A percentile compares a stretch with the other conserved stretches of the same genome.
These are phyloP conservation scores for Cystobasidium pallidum DNA, from an alignment of 1,284 basidiomycete species.

Conservation along the genomic window DNA sequence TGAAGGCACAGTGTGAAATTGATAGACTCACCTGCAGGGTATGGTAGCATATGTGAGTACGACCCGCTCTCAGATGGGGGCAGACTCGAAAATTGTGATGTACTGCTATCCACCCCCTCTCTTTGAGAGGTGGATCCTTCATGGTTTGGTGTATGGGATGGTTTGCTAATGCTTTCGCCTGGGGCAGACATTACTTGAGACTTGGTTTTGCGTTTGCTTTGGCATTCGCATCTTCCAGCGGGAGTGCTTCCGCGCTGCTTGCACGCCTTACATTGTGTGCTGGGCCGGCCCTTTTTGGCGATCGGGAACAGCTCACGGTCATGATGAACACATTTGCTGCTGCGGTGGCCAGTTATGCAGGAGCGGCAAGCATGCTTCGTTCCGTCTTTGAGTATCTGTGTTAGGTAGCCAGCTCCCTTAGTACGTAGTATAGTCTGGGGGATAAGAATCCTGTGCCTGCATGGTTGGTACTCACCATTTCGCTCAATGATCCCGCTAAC, in stretches of 20 bases:
- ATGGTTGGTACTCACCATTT: background rate
- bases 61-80: background rate
- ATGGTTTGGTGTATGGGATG: background rate
- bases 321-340: constrained; percentile 40
- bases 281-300: constrained; percentile 43
- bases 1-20: too few relatives aligned
- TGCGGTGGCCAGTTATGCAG: constrained; percentile 43
- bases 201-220: constrained; percentile 22
- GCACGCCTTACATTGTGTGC: constrained; percentile 42
- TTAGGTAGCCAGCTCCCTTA: background rate
- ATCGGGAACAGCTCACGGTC: constrained; percentile 43
- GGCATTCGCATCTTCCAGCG: constrained; percentile 21
- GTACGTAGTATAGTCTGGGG: background rate
- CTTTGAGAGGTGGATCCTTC: background rate
- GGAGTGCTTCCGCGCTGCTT: constrained; percentile 8
- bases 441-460: background rate
- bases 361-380: constrained; percentile 35
- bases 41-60: background rate
- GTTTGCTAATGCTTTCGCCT: background rate
- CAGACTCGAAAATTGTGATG: background rate
- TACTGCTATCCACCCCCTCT: background rate
- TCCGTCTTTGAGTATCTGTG: constrained; percentile 37
- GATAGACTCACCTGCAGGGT: background rate
- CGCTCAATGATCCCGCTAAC: background rate
- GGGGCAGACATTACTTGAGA: background rate